Evolutionary conservation across 108 stramenopile genomes (phyloP), one percentile per base, ranked within the genome.

Genomic region (Conticribra weissflogii): DNA sequence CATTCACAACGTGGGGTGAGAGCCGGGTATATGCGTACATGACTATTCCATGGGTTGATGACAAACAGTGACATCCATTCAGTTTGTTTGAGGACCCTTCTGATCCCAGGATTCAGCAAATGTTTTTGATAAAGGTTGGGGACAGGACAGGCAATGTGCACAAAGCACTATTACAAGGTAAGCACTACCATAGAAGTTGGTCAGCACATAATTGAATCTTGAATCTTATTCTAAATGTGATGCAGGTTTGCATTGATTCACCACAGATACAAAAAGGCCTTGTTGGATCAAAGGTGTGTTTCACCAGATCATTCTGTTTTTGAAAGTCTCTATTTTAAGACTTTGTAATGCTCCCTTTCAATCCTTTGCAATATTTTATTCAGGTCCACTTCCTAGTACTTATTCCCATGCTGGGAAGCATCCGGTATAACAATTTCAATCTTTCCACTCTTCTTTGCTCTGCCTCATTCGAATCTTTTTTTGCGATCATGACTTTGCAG

Each of bases 21-120:
- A 31, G 73, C 31, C 44, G 51, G 79, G n/a, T n/a, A 53, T 71
- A 59, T 44, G 60, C 63, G 0, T 81, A 76, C 31, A 51, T 81
- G 15, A 72, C 60, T 30, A 31, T 81, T 17, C 81, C 81, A 0
- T 81, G 81, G 81, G 44, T 83, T 14, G 29, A 54, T 24, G 64
- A 74, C 0, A 59, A 83, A 22, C 77, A 83, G 45, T 83, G 82
- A 77, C 82, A 83, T 41, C 52, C 82, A 15, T 83, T 83, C 50
- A 77, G 76, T 23, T 28, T 83, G 3, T 83, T 78, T 54, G 71
- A 72, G 52, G 66, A 82, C 36, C 76, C 76, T 18, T 25, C 36
- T 15, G 53, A 82, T 31, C 53, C 64, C 21, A 27, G 29, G 15
- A 59, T 33, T 18, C 71, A 58, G 0, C 76, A 82, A 52, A 59